A percentile compares a stretch with the other conserved stretches of the same genome.
Evolutionary conservation across 2,329 filamentous ascomycete genomes (phyloP).

Genomic region (Aspergillus sp.): DNA sequence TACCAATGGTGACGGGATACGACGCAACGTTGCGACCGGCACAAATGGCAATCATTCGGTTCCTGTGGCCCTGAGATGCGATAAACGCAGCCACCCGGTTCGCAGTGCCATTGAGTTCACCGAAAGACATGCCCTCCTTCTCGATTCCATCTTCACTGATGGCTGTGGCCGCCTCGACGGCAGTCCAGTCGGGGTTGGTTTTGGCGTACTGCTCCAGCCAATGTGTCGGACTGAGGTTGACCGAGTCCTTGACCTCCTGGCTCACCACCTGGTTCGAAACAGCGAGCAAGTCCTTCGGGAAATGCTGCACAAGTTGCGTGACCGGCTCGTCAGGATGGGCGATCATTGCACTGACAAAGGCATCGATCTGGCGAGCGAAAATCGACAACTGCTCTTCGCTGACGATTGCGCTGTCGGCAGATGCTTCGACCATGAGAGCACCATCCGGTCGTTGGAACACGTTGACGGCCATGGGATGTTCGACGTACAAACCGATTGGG

Average conservation of each 20-base stretch:
- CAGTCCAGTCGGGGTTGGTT: slow-evolving; percentile 22
- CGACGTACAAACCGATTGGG: slow-evolving; percentile 31
- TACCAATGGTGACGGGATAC: slow-evolving; percentile 72
- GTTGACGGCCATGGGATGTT: slow-evolving; percentile 38
- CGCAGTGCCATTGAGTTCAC: slow-evolving; percentile 15
- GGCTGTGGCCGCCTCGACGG: slow-evolving; percentile 21
- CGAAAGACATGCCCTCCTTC: slow-evolving; percentile 21
- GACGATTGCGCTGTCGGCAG: slow-evolving; percentile 19
- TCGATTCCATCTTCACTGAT: slow-evolving; percentile 13
- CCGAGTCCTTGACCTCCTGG: slow-evolving; percentile 11
- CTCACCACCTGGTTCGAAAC: slow-evolving; percentile 15
- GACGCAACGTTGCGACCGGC: slow-evolving; percentile 83
- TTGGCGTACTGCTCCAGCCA: slow-evolving; percentile 22
- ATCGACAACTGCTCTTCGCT: slow-evolving; percentile 20
- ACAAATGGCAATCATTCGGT: slow-evolving; percentile 67
- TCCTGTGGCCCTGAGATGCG: slow-evolving; percentile 12
- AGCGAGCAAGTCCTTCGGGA: slow-evolving; percentile 18
- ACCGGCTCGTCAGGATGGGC: slow-evolving; percentile 19
- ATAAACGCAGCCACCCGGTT: slow-evolving; percentile 21
- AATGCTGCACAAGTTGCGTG: slow-evolving; percentile 14
- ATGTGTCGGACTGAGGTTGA: slow-evolving; percentile 19
- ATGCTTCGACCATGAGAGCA: slow-evolving; percentile 18
- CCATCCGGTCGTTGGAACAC: slow-evolving; percentile 20
- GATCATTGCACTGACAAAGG: slow-evolving; percentile 22
- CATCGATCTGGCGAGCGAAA: slow-evolving; percentile 24